phyloP scores from a whole-genome alignment of 2,329 filamentous ascomycete species.

The Colletotrichum spinosum region DNA sequence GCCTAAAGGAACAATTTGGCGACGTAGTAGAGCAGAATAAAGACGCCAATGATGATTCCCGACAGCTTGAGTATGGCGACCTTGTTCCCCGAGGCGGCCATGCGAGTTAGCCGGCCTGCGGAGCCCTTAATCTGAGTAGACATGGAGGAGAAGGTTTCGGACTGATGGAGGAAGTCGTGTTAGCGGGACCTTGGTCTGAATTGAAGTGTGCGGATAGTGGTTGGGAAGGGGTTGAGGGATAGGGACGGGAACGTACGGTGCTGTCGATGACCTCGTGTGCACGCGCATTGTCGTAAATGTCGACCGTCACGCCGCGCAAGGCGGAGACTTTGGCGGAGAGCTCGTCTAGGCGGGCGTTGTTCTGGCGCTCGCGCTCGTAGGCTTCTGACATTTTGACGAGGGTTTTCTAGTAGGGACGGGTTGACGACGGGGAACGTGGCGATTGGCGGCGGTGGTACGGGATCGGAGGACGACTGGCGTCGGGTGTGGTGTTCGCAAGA shows the following conservation, averaged over 20 bases:
- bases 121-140: conserved; percentile 85
- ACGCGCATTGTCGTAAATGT: conserved; percentile 97
- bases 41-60: conserved; percentile 79
- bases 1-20: conserved; percentile 70
- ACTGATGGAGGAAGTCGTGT: conserved; percentile 57
- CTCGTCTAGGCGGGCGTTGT: conserved; percentile 93
- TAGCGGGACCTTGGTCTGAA: neutral
- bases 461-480: no score
- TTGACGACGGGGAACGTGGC: neutral
- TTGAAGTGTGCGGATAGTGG: neutral
- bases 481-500: no score
- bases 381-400: conserved; percentile 73
- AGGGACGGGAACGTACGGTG: conserved; percentile 70
- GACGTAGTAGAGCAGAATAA: conserved; percentile 82
- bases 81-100: conserved; percentile 92
- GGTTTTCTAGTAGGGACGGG: neutral
- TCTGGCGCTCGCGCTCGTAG: conserved; percentile 87
- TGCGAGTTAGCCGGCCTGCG: conserved; percentile 83
- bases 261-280: conserved; percentile 89
- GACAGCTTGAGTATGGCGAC: conserved; percentile 91
- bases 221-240: conserved; percentile 5
- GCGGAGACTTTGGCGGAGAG: conserved; percentile 92
- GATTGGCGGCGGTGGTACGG: neutral
- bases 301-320: conserved; percentile 91
- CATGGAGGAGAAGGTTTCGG: conserved; percentile 92